Conservation (phyloP, 495 filamentous ascomycete species). For the Hypomontagnella monticulosa region DNA sequence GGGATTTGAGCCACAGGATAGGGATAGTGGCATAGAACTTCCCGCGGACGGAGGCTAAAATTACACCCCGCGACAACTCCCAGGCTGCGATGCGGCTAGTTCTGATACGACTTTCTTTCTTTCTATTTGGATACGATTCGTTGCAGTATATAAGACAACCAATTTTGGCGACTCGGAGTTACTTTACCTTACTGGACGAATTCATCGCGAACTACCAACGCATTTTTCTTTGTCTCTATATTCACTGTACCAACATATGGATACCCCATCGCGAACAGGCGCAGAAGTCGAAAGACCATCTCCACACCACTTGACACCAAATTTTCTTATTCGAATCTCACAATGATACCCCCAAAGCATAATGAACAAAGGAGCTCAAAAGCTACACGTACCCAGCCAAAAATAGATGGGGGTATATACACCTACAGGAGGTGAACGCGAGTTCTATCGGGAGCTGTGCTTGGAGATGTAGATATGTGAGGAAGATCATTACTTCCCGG, state of each 20-base stretch:
- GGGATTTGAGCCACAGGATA: slow-evolving; percentile 56
- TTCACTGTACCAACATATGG: slow-evolving; percentile 37
- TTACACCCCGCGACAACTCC: slow-evolving; percentile 5
- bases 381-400: slow-evolving; percentile 17
- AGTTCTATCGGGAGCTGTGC: slow-evolving; percentile 27
- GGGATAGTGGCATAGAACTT: slow-evolving; percentile 64
- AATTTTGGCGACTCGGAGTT: slow-evolving; percentile 32
- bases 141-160: slow-evolving; percentile 37
- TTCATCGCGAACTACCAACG: slow-evolving; percentile 12
- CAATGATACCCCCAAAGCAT: slow-evolving; percentile 45
- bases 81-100: slow-evolving; percentile 13
- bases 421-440: slow-evolving; percentile 23
- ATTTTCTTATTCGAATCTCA: slow-evolving; percentile 34
- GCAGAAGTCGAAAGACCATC: slow-evolving; percentile 38
- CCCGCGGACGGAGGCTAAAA: slow-evolving; percentile 48
- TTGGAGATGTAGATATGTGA: slow-evolving; percentile 23
- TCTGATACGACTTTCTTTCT: slow-evolving; percentile 30
- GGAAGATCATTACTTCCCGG: not conserved
- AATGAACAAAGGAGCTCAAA: slow-evolving; percentile 32
- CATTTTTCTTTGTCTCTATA: slow-evolving; percentile 29
- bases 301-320: slow-evolving; percentile 35
- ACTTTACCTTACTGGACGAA: slow-evolving; percentile 14
- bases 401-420: slow-evolving; percentile 40
- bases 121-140: slow-evolving; percentile 37
- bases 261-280: slow-evolving; percentile 37